A percentile compares a stretch with the other conserved stretches of the same genome.
These are phyloP conservation scores for Crassisporium funariophilum DNA, from an alignment of 768 basidiomycete species.

Conservation along the genomic window DNA sequence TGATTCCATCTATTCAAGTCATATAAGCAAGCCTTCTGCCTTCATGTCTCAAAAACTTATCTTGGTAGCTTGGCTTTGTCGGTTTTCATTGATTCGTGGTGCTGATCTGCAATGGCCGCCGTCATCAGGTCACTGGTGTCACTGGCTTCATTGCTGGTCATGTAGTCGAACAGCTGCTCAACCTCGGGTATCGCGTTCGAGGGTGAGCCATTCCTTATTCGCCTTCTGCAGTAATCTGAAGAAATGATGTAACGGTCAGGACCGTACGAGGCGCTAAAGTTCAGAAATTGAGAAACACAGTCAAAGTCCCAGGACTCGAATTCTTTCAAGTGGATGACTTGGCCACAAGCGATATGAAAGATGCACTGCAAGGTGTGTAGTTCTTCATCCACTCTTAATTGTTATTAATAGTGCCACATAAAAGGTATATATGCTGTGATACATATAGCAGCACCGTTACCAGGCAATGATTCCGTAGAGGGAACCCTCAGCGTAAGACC, in stretches of 20 bases:
- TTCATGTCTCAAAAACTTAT: too few species aligned
- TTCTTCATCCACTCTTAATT: not conserved
- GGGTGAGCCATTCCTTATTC: slow-evolving; percentile 27
- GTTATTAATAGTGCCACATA: too few species aligned
- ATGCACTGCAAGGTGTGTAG: slow-evolving; percentile 42
- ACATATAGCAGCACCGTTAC: slow-evolving; percentile 44
- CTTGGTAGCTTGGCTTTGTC: too few species aligned
- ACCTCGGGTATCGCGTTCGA: slow-evolving; percentile 41
- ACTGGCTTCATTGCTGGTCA: slow-evolving; percentile 44
- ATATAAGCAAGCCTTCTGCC: too few species aligned
- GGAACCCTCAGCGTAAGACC: slow-evolving; percentile 26
- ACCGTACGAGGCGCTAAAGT: slow-evolving; percentile 36
- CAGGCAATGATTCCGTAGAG: slow-evolving; percentile 26
- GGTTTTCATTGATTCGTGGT: too few species aligned
- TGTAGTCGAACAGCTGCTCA: slow-evolving; percentile 33
- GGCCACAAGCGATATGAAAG: slow-evolving; percentile 41
- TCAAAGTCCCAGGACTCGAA: slow-evolving; percentile 31
- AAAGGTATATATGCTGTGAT: slow-evolving; percentile 49
- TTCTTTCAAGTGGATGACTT: slow-evolving; percentile 34
- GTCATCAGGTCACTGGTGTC: slow-evolving; percentile 45
- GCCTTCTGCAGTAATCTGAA: not conserved
- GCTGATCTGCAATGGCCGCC: too few species aligned
- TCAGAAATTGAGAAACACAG: too few species aligned
- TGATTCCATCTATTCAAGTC: too few species aligned
- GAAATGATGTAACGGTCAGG: slow-evolving; percentile 16